A percentile compares a stretch with the other conserved stretches of the same genome.
Conservation (phyloP, 495 filamentous ascomycete species). For the Arthonia radiata region DNA sequence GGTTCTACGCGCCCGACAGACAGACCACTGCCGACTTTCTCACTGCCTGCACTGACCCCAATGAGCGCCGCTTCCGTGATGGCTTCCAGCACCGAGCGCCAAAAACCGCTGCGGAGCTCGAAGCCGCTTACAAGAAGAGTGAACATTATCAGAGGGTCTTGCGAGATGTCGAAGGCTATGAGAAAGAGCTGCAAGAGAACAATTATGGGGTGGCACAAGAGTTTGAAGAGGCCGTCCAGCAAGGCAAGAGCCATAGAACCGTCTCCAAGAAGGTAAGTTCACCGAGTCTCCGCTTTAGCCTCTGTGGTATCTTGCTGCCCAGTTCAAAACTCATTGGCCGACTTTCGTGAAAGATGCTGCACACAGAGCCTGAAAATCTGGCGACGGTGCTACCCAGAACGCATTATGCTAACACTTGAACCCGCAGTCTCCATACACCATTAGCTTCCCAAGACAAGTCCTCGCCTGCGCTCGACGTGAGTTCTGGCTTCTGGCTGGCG, state of each 20-base stretch:
- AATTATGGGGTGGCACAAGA: slow-evolving; percentile 36
- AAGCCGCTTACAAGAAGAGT: slow-evolving; percentile 31
- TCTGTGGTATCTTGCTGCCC: too few species aligned
- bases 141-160: slow-evolving; percentile 25
- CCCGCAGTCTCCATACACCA: slow-evolving; percentile 46
- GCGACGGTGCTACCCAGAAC: too few species aligned
- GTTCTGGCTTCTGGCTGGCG: slow-evolving; percentile 52
- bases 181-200: slow-evolving; percentile 30
- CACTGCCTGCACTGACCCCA: slow-evolving; percentile 50
- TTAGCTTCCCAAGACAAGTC: slow-evolving; percentile 43
- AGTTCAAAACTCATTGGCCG: too few species aligned
- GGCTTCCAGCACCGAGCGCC: slow-evolving; percentile 39
- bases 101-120: slow-evolving; percentile 35
- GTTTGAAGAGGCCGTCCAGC: slow-evolving; percentile 43
- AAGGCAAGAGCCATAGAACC: slow-evolving; percentile 38
- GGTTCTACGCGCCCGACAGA: slow-evolving; percentile 39
- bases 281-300: too few species aligned
- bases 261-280: slow-evolving; percentile 45
- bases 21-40: slow-evolving; percentile 54
- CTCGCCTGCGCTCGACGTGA: slow-evolving; percentile 45
- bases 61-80: slow-evolving; percentile 36
- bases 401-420: too few species aligned
- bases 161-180: slow-evolving; percentile 32
- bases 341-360: too few species aligned
- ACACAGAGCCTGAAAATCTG: too few species aligned